phyloP scores from a whole-genome alignment of 2,329 filamentous ascomycete genomes.

The Hyphodiscus sp. region DNA sequence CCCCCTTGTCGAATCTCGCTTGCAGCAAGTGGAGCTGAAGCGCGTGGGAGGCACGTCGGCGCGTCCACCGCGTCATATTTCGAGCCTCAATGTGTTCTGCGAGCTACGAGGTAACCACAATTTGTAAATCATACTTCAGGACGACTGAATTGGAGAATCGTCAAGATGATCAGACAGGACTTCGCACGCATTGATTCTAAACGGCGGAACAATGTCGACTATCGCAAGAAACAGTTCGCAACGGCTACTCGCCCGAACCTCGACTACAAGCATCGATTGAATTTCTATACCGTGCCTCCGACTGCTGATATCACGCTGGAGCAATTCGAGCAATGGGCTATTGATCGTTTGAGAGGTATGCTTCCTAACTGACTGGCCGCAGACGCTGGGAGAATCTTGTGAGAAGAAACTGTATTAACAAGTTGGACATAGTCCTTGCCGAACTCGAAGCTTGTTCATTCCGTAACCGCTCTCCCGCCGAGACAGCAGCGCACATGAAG shows the following conservation, averaged over 20 bases:
- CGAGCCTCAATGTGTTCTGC: too few relatives aligned
- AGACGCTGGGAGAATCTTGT: conserved; percentile 20
- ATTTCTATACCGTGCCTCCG: conserved; percentile 83
- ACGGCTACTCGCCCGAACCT: conserved; percentile 68
- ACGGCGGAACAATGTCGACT: conserved; percentile 67
- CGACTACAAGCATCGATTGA: conserved; percentile 79
- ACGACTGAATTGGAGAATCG: background rate
- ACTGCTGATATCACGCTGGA: conserved; percentile 93
- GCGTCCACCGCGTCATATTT: too few relatives aligned
- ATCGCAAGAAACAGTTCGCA: conserved; percentile 83
- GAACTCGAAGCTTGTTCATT: conserved; percentile 93
- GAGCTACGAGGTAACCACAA: too few relatives aligned
- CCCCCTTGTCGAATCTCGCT: conserved; percentile 25
- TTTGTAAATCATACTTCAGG: too few relatives aligned
- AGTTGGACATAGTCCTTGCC: conserved; percentile 57
- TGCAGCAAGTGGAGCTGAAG: conserved; percentile 5
- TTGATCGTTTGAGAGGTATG: conserved; percentile 76
- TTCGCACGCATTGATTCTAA: conserved; percentile 46
- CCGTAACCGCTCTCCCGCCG: conserved; percentile 77
- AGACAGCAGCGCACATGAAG: conserved; percentile 79
- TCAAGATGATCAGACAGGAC: conserved; percentile 30
- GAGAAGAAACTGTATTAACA: conserved; percentile 29
- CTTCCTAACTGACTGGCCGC: conserved; percentile 1
- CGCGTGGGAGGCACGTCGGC: conserved; percentile 1
- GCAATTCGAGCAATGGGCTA: conserved; percentile 98